Conservation (phyloP, 495 filamentous ascomycete genomes). For the Coniosporium apollinis region DNA sequence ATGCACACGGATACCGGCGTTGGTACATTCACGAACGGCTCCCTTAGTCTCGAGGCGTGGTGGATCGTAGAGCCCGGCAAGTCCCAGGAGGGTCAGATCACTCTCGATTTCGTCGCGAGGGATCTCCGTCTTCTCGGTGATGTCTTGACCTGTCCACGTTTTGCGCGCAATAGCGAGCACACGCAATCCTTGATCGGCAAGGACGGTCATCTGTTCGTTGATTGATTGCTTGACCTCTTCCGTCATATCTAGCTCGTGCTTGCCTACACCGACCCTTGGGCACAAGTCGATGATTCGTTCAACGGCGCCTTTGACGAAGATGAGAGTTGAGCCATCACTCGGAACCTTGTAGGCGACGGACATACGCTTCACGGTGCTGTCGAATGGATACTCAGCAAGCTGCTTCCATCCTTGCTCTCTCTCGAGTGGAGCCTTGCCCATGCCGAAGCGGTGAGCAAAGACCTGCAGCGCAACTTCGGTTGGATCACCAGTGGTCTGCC, state of each 20-base stretch:
- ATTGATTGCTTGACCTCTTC: conserved; percentile 42
- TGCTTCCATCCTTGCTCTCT: conserved; percentile 42
- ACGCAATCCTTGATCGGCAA: conserved; percentile 62
- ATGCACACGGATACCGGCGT: conserved; percentile 28
- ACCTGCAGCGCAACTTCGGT: conserved; percentile 39
- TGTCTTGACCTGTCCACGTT: conserved; percentile 11
- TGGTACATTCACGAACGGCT: conserved; percentile 17
- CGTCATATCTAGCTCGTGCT: conserved; percentile 35
- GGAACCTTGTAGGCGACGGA: conserved; percentile 47
- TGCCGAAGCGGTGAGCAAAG: conserved; percentile 27
- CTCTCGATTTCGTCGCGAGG: conserved; percentile 32
- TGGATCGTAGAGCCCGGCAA: conserved; percentile 35
- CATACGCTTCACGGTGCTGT: conserved; percentile 72
- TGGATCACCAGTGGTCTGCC: conserved; percentile 36
- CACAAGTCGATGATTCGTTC: conserved; percentile 64
- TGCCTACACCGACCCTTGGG: conserved; percentile 36
- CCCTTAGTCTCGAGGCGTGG: conserved; percentile 22
- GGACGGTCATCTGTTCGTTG: conserved; percentile 43
- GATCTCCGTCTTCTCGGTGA: conserved; percentile 15
- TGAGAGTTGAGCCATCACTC: conserved; percentile 28
- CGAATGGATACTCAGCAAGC: conserved; percentile 62
- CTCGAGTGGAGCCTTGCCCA: conserved; percentile 38
- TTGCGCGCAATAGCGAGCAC: conserved; percentile 52
- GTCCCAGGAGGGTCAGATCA: conserved; percentile 31
- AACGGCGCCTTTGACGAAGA: conserved; percentile 71